Conservation (phyloP, 75 land plant species). For the Picea sitchensis region DNA sequence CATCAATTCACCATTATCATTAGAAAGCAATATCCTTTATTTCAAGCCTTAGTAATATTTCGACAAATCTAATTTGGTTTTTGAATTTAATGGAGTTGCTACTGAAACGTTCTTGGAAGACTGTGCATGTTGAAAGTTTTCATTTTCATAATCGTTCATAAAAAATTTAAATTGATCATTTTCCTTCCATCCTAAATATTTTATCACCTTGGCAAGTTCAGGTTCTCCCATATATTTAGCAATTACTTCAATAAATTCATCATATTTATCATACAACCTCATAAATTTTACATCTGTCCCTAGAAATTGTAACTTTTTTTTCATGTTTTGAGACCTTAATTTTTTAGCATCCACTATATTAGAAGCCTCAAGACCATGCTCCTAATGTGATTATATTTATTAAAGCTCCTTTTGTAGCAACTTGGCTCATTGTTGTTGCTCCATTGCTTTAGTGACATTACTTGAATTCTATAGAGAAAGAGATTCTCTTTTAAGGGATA, state of each 20-base stretch:
- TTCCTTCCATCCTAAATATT: not conserved
- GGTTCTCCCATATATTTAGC: slow-evolving; percentile 50
- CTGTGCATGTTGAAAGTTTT: not conserved
- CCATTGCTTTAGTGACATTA: slow-evolving; percentile 56
- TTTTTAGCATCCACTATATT: not conserved
- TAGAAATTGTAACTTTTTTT: not conserved
- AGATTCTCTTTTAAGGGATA: slow-evolving; percentile 53
- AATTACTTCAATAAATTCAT: slow-evolving; percentile 33
- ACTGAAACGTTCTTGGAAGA: no score
- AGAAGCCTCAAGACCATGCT: slow-evolving; percentile 5
- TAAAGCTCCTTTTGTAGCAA: slow-evolving; percentile 56
- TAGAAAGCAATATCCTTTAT: no score
- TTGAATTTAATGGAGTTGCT: no score
- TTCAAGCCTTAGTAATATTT: no score
- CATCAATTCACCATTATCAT: no score
- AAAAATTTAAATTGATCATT: slow-evolving; percentile 11
- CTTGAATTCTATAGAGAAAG: slow-evolving; percentile 60
- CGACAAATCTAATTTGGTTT: no score
- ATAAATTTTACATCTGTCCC: not conserved
- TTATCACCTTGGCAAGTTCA: slow-evolving; percentile 22
- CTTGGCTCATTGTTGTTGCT: slow-evolving; percentile 57
- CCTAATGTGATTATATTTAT: slow-evolving; percentile 14
- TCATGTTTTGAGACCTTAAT: not conserved
- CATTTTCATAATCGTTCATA: not conserved
- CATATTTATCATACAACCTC: slow-evolving; percentile 12